phyloP scores from a whole-genome alignment of 2,329 filamentous ascomycete species.

The Colletotrichum viniferum region DNA sequence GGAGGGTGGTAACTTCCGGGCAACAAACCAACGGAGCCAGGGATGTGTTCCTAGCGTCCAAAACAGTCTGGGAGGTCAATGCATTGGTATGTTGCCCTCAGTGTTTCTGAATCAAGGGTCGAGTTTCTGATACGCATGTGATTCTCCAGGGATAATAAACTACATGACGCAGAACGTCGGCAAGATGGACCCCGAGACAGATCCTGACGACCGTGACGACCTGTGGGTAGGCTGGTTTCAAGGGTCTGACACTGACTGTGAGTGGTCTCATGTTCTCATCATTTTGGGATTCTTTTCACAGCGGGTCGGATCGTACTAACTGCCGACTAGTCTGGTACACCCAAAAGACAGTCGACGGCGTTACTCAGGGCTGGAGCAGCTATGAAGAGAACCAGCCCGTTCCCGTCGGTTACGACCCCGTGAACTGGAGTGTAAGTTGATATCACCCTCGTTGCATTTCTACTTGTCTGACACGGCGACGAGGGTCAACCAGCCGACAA shows the following conservation, averaged over 20 bases:
- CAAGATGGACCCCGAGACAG: neutral
- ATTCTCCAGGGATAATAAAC: neutral
- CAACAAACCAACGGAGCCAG: neutral
- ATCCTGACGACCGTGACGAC: neutral
- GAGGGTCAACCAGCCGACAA: neutral
- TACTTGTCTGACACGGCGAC: neutral
- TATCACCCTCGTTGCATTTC: neutral
- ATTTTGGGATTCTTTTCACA: neutral
- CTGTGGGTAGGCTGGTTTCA: neutral
- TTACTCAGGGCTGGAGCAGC: neutral
- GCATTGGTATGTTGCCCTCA: neutral
- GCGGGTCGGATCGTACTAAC: neutral
- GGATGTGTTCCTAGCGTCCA: neutral
- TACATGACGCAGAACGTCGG: neutral
- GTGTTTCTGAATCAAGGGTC: neutral
- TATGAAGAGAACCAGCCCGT: neutral
- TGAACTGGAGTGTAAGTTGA: neutral
- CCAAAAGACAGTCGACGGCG: neutral
- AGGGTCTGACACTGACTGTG: neutral
- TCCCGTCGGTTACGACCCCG: neutral
- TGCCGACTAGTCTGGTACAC: neutral
- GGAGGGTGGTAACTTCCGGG: conserved; percentile 2
- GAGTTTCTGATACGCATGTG: neutral
- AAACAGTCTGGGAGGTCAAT: neutral
- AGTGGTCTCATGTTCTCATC: neutral